phyloP scores from a whole-genome alignment of 1,284 basidiomycete species.

The Athelia sp. region DNA sequence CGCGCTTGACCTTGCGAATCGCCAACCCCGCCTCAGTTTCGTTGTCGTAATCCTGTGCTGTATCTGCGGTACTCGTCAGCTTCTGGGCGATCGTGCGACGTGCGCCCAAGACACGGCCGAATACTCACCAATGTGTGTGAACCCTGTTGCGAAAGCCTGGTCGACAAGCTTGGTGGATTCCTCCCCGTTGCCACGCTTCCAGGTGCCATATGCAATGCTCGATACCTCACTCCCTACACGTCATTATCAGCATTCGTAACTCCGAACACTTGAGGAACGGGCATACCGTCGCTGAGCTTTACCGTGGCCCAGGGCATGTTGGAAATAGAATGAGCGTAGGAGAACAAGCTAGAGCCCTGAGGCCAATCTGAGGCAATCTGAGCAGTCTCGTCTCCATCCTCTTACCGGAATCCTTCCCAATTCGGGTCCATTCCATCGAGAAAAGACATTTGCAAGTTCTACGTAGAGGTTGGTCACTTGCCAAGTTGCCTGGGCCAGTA shows the following conservation, averaged over 20 bases:
- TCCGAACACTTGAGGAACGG: not conserved
- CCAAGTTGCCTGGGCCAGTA: no score
- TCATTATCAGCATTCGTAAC: not conserved
- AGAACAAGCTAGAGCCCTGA: no score
- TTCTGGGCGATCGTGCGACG: not conserved
- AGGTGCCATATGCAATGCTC: constrained; percentile 51
- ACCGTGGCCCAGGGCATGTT: not conserved
- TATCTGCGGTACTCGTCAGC: not conserved
- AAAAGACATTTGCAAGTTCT: no score
- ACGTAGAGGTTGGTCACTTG: no score
- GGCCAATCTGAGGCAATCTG: no score
- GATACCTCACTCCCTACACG: constrained; percentile 38
- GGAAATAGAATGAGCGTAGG: no score
- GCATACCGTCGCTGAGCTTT: not conserved
- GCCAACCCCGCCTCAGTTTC: constrained; percentile 33
- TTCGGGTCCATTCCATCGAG: no score
- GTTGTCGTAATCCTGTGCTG: constrained; percentile 29
- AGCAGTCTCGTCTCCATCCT: no score
- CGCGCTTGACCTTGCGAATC: constrained; percentile 27
- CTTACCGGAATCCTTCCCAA: no score
- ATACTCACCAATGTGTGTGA: constrained; percentile 22
- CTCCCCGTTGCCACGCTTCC: constrained; percentile 36
- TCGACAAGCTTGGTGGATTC: constrained; percentile 31
- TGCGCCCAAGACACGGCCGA: constrained; percentile 13
- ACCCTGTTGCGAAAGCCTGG: constrained; percentile 24